Evolutionary conservation across 345 rosid genomes (phyloP).

Genomic region (Brassica carinata): DNA sequence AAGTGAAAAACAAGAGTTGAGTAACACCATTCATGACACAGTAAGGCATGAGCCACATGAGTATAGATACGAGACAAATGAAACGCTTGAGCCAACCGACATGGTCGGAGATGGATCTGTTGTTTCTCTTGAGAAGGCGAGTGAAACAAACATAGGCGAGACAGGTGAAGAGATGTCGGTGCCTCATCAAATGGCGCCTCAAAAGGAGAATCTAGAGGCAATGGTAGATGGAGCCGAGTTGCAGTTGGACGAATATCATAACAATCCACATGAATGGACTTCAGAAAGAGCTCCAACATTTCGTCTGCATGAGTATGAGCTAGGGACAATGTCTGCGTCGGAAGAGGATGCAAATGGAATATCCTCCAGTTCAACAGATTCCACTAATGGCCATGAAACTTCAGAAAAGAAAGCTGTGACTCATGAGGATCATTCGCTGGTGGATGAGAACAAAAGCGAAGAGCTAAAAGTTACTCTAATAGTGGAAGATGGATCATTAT

Average conservation of each 20-base stretch:
- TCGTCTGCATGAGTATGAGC: conserved; percentile 28
- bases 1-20: conserved; percentile 15
- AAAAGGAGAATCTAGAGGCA: conserved; percentile 28
- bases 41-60: conserved; percentile 19
- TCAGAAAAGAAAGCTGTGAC: not conserved
- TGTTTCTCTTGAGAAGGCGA: conserved; percentile 1
- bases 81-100: conserved; percentile 6
- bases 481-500: not conserved
- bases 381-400: conserved; percentile 10
- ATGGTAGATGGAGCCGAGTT: conserved; percentile 26
- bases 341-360: conserved; percentile 10
- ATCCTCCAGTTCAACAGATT: conserved; percentile 7
- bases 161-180: not conserved
- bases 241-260: conserved; percentile 25
- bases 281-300: conserved; percentile 24
- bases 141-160: not conserved
- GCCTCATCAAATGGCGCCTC: conserved; percentile 18
- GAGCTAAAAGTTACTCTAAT: not conserved
- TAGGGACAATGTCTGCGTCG: conserved; percentile 10
- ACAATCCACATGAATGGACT: conserved; percentile 32
- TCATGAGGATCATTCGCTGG: conserved; percentile 23
- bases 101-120: conserved; percentile 1
- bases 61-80: conserved; percentile 13
- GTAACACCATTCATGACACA: conserved; percentile 3
- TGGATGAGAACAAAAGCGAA: conserved; percentile 17